Percentiles rank a stretch among this genome's conserved stretches.
These are phyloP conservation scores for Pittosporum tobira DNA, from an alignment of 129 eudicot species.

Conservation along the genomic window DNA sequence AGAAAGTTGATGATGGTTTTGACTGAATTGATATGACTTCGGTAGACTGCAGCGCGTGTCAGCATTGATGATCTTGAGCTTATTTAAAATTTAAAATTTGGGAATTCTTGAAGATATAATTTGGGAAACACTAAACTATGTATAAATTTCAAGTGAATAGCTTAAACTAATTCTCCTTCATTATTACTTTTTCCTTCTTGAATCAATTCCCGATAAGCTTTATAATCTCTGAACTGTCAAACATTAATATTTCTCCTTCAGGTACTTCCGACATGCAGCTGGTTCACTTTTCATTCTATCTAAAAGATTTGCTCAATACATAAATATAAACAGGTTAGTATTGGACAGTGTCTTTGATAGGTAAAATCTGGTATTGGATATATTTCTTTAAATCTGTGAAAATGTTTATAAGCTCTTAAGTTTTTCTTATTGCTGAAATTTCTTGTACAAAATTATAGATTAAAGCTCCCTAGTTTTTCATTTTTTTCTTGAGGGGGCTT, in stretches of 20 bases:
- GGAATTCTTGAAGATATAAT: too few relatives aligned
- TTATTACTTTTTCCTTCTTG: background rate
- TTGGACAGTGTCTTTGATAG: background rate
- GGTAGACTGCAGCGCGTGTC: too few relatives aligned
- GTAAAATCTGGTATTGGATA: background rate
- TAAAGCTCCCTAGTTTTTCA: too few relatives aligned
- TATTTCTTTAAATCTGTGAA: background rate
- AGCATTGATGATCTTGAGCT: too few relatives aligned
- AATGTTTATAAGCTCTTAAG: too few relatives aligned
- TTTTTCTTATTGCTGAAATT: too few relatives aligned
- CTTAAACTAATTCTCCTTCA: background rate
- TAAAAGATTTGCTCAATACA: slow-evolving; percentile 9
- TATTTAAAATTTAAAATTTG: too few relatives aligned
- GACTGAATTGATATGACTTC: too few relatives aligned
- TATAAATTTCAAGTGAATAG: background rate
- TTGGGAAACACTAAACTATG: background rate
- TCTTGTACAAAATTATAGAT: too few relatives aligned
- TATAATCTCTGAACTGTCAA: background rate
- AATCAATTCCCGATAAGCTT: background rate
- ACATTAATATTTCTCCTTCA: slow-evolving; percentile 22
- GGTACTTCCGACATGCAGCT: slow-evolving; percentile 44
- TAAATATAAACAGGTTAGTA: slow-evolving; percentile 12
- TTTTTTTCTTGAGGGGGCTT: too few relatives aligned
- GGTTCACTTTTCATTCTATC: slow-evolving; percentile 11
- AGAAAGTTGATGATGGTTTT: too few relatives aligned